phyloP scores from a whole-genome alignment of 1,284 basidiomycete species.

The Austroboletus olivaceoglutinosus region DNA sequence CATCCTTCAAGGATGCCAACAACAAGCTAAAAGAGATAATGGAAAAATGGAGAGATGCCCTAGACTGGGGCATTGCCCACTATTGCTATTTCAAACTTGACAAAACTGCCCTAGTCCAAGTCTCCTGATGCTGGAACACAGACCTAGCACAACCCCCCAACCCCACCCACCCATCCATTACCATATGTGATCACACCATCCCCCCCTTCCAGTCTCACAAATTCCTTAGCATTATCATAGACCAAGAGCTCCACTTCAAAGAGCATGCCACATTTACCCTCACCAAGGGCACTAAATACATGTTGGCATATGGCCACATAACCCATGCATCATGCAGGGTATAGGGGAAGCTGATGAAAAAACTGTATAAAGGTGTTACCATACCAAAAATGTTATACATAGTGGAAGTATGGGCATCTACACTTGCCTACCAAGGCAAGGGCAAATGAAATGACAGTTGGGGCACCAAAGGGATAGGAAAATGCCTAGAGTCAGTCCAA shows the following conservation, averaged over 20 bases:
- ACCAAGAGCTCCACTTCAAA: no score
- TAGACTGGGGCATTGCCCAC: no score
- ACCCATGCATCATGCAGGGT: neutral
- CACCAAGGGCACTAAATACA: constrained; percentile 1
- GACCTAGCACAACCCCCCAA: no score
- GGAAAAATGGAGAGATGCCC: neutral
- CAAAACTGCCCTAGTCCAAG: no score
- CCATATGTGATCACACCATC: no score
- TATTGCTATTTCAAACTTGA: no score
- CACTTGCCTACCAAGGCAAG: neutral
- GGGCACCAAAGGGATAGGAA: neutral
- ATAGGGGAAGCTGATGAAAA: neutral
- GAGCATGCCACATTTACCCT: neutral
- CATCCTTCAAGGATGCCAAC: neutral
- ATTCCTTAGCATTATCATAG: no score
- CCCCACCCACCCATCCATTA: no score
- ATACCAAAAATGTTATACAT: constrained; percentile 31
- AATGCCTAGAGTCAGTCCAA: neutral
- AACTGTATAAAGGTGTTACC: constrained; percentile 23
- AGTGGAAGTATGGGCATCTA: neutral
- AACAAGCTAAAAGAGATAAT: neutral
- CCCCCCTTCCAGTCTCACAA: no score
- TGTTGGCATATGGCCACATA: neutral
- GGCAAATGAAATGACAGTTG: neutral
- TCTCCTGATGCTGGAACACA: no score